Base-by-base conservation (phyloP, 345 rosid genomes). In the Linum lewisii region DNA sequence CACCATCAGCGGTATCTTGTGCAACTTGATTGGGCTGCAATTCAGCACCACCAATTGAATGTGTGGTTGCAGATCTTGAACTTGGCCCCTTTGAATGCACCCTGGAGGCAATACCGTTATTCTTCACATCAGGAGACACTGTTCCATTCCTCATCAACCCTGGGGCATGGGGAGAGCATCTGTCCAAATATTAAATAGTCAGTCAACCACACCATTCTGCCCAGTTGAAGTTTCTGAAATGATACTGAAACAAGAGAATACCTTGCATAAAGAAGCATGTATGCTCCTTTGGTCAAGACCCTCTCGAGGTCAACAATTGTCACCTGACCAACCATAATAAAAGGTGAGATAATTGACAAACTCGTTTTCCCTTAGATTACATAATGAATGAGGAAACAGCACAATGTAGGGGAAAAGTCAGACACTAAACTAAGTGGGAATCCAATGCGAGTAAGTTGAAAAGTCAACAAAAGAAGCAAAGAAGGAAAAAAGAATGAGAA, bases 221-320 rank as follows among this genome's bases (percentile, higher is more conserved):
- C 24, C 7, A 16, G 21, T 15, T 20, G 13, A 54, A 24, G 57
- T 64, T 37, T 54, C n/a, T 5, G 34, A 34, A 36, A 58, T 44
- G 42, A 24, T 36, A 32, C 6, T 32, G 23, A 24, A 59, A 8
- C n/a, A n/a, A n/a, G n/a, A n/a, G n/a, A n/a, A n/a, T 67, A 94
- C 99, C 99, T 87, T 59, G 95, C 80, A 62, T 94, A 94, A 51
- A 94, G 83, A 63, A 94, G 83, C 90, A 90, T 85, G 75, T 87
- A 90, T 19, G 96, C 99, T 26, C 88, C 86, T 67, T 77, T 72
- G 15, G 76, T 68, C 62, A 87, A 70, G 62, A 90, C 86, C 67
- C 75, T 81, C 66, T 79, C 96, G 57, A 82, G 76, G 19, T 87
- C 95, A 56, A 78, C 76, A 21, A 81, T 52, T 58, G 82, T 82